Evolutionary conservation across 2,329 filamentous ascomycete genomes (phyloP), one percentile per base, ranked within the genome.

Genomic region (Acephala macrosclerotiorum): DNA sequence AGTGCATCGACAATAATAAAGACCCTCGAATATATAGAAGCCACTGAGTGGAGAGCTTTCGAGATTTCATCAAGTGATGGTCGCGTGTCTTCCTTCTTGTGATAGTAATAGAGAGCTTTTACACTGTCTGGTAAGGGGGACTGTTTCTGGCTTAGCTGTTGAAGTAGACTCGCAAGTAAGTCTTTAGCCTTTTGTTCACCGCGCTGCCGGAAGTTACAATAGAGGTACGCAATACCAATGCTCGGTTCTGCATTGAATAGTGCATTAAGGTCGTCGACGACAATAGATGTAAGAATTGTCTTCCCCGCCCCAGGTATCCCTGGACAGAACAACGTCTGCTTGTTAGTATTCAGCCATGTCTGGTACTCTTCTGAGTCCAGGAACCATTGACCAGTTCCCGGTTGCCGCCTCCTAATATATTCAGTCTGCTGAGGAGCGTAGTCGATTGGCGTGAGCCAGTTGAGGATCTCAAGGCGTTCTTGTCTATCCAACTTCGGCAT

Each of bases 281-380:
- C 76, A 12, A 79, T 77, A 0, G 82, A 78, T 0, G 80, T 72
- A 0, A 82, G 61, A 7, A 83, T 81, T 0, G 82, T 84, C 70
- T 85, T 85, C 1, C 83, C 82, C 0, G 82, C 80, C 3, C 83
- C 82, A 0, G 81, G n/a, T n/a, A n/a, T n/a, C n/a, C n/a, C n/a
- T n/a, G n/a, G n/a, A n/a, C n/a, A n/a, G n/a, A n/a, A n/a, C 29
- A 71, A 45, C 4, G 51, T 69, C 64, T 70, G 36, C 40, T 67
- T 51, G 18, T 59, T n/a, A 6, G 63, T 60, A 16, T 71, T 25
- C 33, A 66, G 2, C 69, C 67, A 71, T 35, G 26, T 40, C 51
- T 66, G 57, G 57, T 60, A 71, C 20, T 68, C 61, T 55, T 47
- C 18, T 18, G 69, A 69, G 14, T 63, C 51, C 2, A 71, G 49